A percentile compares a stretch with the other conserved stretches of the same genome.
phyloP scores from a whole-genome alignment of 1,284 basidiomycete genomes.

The Ustilago sp. region DNA sequence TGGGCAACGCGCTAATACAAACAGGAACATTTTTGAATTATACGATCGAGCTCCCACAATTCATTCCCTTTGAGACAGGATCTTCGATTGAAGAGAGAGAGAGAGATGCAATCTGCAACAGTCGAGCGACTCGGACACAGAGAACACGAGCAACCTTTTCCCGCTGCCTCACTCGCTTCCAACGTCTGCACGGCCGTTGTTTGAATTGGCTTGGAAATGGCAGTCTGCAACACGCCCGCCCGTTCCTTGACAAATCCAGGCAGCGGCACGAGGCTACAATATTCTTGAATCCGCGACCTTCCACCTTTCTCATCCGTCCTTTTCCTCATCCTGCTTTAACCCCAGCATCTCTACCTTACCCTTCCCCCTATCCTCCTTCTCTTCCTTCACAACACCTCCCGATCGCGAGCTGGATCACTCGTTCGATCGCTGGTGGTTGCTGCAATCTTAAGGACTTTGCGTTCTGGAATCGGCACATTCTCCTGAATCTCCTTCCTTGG shows the following conservation, averaged over 20 bases:
- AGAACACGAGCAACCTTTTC: not conserved
- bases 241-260: not conserved
- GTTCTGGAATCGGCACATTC: conserved; percentile 7
- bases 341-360: not conserved
- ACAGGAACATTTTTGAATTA: not conserved
- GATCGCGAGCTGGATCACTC: conserved; percentile 21
- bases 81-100: not conserved
- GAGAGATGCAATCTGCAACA: conserved; percentile 1
- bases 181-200: conserved; percentile 10
- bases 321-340: not conserved
- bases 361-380: not conserved
- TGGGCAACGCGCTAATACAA: not conserved
- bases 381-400: conserved; percentile 1
- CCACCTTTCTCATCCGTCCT: conserved; percentile 4
- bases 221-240: conserved; percentile 1
- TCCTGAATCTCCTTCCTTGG: not conserved
- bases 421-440: conserved; percentile 16
- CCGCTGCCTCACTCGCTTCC: not conserved
- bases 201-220: not conserved
- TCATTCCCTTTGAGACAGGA: not conserved
- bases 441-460: conserved; percentile 11
- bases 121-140: conserved; percentile 7
- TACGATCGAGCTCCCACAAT: too few species aligned
- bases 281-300: not conserved
- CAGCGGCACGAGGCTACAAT: not conserved